Base-by-base conservation (phyloP, 225 moss, liverwort and hornwort genomes). In the Pleurozium schreberi region DNA sequence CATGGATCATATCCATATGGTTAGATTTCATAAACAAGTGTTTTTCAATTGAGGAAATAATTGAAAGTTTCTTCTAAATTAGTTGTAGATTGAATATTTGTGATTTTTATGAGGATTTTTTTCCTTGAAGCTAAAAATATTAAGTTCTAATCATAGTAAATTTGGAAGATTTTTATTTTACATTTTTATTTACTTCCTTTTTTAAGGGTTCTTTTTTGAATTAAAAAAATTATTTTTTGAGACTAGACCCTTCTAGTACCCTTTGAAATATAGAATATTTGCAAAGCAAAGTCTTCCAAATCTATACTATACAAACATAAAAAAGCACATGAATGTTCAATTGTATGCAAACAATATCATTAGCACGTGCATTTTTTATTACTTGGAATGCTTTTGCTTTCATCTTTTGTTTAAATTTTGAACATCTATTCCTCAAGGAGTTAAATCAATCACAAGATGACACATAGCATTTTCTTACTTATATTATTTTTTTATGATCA, bases 391-490 rank as follows among this genome's bases (percentile, higher is more conserved):
- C 20, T 1, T 20, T 33, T 49, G 20, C 0, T 1, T 75, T 75
- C 31, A 75, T 49, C 0, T 0, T 0, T 33, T 20, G 2, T 33
- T 75, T 30, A 47, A 74, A 47, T 6, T 33, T 49, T 20, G 8
- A 50, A 33, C 0, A 1, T 33, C 0, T 30, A 2, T 6, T 30
- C 10, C 0, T 10, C 11, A 30, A 74, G 1, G 10, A 6, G 2
- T 11, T 33, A 49, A 49, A 12, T 2, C 18, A 31, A 74, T 74
- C 0, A 31, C 7, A 49, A 75, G 7, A 50, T 75, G 12, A 50
- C 3, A 75, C 4, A 31, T 50, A 8, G 0, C 4, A 49, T 6
- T 11, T 75, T 31, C 8, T 5, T 1, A 50, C 8, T 8, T 50
- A 21, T 34, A 13, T 13, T 21, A 8, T 0, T 50, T 50, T 22